Evolutionary conservation across 2,329 filamentous ascomycete genomes (phyloP), one percentile per base, ranked within the genome.

Genomic region (Aspergillus novoparasiticus): DNA sequence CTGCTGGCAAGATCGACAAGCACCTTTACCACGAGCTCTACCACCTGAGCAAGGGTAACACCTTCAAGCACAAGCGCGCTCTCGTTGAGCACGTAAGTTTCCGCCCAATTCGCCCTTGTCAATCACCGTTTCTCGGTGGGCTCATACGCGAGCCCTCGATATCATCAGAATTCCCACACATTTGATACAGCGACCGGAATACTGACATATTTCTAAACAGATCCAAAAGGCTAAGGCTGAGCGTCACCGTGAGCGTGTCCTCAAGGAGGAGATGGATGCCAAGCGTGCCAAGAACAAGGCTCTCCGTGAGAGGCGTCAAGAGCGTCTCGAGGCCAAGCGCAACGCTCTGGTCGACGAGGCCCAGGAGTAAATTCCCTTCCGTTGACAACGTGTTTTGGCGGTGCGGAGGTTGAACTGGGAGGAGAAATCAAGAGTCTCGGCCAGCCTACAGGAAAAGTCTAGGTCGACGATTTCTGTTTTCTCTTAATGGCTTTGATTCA

Each of bases 21-120:
- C 95, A 99, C 89, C 93, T 99, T 69, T 99, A 99, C 90, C 95
- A 99, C 90, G 94, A 98, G 87, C 93, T 99, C 75, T 99, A 99
- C 90, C 95, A 97, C 85, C 87, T 96, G 82, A 95, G 92, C 90
- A 99, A 99, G 94, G 96, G 95, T 96, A 99, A 99, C 91, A 94
- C 95, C 83, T 99, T 99, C 92, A 99, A 99, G 94, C 95, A 99
- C 93, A 99, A 98, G 94, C 91, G 95, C 86, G 95, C 94, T 80
- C 90, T 99, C 78, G 93, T 99, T 82, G 95, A 99, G 90, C 95
- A 99, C 88, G 95, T 99, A 96, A 81, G 95, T 78, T 60, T 61
- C 62, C 63, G 66, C 61, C 34, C 60, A 34, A 48, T 48, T 53
- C 36, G 32, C 48, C 46, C 43, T 50, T 39, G 54, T 60, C 60